Evolutionary conservation across 352 stramenopile species (phyloP).

Genomic region (Phytophthora tentaculata): DNA sequence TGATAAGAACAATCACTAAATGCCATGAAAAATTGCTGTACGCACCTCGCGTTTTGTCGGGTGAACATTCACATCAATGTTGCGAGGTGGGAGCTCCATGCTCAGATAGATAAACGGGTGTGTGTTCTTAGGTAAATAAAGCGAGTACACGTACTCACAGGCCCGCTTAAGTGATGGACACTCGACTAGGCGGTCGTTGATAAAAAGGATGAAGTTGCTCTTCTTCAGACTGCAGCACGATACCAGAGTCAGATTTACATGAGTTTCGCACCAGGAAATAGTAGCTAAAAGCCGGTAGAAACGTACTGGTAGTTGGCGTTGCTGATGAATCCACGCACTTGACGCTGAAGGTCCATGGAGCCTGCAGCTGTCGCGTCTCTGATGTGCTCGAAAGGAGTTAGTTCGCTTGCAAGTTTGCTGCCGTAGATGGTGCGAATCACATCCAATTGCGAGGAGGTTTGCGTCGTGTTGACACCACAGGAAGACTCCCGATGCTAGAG

Average conservation of each 20-base stretch:
- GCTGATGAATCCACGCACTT: slow-evolving; percentile 69
- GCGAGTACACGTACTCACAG: slow-evolving; percentile 95
- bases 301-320: slow-evolving; percentile 93
- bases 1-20: background rate
- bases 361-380: slow-evolving; percentile 37
- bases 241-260: slow-evolving; percentile 2
- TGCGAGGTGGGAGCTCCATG: slow-evolving; percentile 91
- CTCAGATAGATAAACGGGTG: slow-evolving; percentile 98
- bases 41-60: slow-evolving; percentile 96
- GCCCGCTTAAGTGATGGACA: slow-evolving; percentile 91
- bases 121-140: slow-evolving; percentile 93
- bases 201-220: slow-evolving; percentile 95
- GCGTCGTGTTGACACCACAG: slow-evolving; percentile 80
- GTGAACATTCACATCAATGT: slow-evolving; percentile 99
- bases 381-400: slow-evolving; percentile 55
- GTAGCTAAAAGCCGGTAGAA: slow-evolving; percentile 7
- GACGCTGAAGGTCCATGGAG: slow-evolving; percentile 46
- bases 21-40: background rate
- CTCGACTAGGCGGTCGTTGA: slow-evolving; percentile 98
- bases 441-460: slow-evolving; percentile 68
- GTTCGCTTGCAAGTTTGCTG: slow-evolving; percentile 68
- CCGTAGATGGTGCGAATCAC: slow-evolving; percentile 81
- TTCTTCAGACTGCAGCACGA: slow-evolving; percentile 69
- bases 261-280: no score
- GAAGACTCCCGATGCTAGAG: slow-evolving; percentile 74